Conservation (phyloP, 208 protist species). For the Leishmania lainsoni region DNA sequence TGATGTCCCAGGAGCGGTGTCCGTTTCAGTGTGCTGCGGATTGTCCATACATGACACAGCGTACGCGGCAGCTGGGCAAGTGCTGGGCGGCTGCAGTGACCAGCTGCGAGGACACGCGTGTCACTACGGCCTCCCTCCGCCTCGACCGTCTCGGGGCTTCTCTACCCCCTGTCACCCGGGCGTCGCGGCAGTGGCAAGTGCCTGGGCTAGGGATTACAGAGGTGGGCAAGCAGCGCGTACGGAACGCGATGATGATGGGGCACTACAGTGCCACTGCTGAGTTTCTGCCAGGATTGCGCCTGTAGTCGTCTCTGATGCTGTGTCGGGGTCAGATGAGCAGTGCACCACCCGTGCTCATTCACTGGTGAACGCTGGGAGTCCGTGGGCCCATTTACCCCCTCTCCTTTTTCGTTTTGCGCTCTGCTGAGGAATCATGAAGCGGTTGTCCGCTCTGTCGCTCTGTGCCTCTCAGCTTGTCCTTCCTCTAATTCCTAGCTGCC, state of each 20-base stretch:
- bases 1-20: slow-evolving; percentile 38
- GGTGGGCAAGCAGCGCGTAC: slow-evolving; percentile 27
- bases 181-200: background rate
- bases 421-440: background rate
- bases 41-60: slow-evolving; percentile 39
- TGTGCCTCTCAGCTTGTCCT: background rate
- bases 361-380: background rate
- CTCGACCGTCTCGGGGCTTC: background rate
- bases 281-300: slow-evolving; percentile 15
- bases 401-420: background rate
- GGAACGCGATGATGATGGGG: slow-evolving; percentile 16
- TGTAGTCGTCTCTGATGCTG: background rate
- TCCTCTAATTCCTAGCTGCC: background rate
- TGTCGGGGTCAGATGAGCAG: background rate
- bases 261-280: slow-evolving; percentile 17
- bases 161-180: background rate
- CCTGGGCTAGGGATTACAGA: slow-evolving; percentile 7
- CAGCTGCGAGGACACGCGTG: background rate
- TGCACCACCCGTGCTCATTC: background rate
- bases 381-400: background rate
- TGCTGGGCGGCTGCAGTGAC: slow-evolving; percentile 11
- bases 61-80: slow-evolving; percentile 20
- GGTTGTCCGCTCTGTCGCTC: background rate
- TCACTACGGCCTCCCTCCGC: background rate
- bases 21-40: slow-evolving; percentile 47